phyloP scores from a whole-genome alignment of 345 rosid genomes.

The Citrus mangshanensis region DNA sequence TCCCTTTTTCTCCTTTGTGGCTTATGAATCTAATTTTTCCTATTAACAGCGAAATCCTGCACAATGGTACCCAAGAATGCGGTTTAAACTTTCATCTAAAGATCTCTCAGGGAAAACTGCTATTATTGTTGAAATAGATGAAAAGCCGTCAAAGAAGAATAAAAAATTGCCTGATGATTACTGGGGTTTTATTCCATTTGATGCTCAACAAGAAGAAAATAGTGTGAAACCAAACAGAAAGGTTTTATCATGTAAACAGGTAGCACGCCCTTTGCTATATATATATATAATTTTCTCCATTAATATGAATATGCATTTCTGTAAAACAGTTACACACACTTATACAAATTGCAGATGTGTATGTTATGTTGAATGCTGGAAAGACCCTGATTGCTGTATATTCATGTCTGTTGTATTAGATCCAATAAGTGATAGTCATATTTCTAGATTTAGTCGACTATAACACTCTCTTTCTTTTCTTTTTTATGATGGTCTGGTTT shows the following conservation, averaged over 20 bases:
- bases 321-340: background rate
- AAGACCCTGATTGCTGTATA: background rate
- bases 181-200: conserved; percentile 71
- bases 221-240: conserved; percentile 43
- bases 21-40: conserved; percentile 13
- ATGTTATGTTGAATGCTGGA: background rate
- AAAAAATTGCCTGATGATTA: conserved; percentile 48
- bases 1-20: conserved; percentile 1
- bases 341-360: background rate
- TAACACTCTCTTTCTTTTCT: background rate
- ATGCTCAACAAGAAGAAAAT: conserved; percentile 52
- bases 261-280: conserved; percentile 15
- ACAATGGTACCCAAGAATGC: conserved; percentile 72
- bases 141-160: conserved; percentile 32
- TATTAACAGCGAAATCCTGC: conserved; percentile 32
- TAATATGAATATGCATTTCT: background rate
- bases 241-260: conserved; percentile 80
- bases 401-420: background rate
- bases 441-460: background rate
- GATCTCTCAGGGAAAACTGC: conserved; percentile 57
- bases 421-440: background rate
- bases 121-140: conserved; percentile 59
- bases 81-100: conserved; percentile 59
- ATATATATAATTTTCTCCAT: background rate
- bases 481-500: background rate